Evolutionary conservation across 1,284 basidiomycete species (phyloP).

Genomic region (Dichomitus squalens): DNA sequence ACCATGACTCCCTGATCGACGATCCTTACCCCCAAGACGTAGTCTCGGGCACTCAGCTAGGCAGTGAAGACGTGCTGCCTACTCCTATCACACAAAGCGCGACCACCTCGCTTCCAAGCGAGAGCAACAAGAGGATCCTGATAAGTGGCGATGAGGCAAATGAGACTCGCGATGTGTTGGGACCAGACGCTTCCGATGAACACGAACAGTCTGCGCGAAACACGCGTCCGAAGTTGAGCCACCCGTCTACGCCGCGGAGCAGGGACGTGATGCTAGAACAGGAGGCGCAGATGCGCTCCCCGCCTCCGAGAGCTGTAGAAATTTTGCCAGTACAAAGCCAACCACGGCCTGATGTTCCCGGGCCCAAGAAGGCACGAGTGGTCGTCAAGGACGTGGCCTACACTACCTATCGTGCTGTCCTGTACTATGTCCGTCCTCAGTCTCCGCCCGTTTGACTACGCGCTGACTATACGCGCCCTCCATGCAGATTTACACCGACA

Average conservation of each 20-base stretch:
- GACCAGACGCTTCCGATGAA: constrained; percentile 1
- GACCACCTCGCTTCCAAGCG: not conserved
- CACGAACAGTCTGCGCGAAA: constrained; percentile 28
- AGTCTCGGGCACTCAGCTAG: not conserved
- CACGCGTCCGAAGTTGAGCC: constrained; percentile 37
- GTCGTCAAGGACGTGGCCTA: constrained; percentile 81
- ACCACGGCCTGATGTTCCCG: constrained; percentile 20
- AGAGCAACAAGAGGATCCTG: not conserved
- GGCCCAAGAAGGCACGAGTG: constrained; percentile 58
- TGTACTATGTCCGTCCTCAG: constrained; percentile 71
- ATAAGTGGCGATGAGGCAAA: constrained; percentile 2
- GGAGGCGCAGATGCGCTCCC: not conserved
- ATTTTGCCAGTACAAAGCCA: not conserved
- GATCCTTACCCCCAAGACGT: not conserved
- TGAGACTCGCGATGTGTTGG: constrained; percentile 3
- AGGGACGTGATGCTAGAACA: constrained; percentile 7
- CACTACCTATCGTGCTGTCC: constrained; percentile 78
- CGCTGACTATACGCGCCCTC: not conserved
- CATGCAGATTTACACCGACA: constrained; percentile 80
- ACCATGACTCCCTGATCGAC: constrained; percentile 2
- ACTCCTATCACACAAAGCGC: not conserved
- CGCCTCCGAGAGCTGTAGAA: not conserved
- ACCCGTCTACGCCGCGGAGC: constrained; percentile 35
- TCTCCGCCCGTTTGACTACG: not conserved
- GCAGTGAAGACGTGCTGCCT: not conserved